Conservation (phyloP, 2,329 filamentous ascomycete species). For the Teratosphaeria destructans region DNA sequence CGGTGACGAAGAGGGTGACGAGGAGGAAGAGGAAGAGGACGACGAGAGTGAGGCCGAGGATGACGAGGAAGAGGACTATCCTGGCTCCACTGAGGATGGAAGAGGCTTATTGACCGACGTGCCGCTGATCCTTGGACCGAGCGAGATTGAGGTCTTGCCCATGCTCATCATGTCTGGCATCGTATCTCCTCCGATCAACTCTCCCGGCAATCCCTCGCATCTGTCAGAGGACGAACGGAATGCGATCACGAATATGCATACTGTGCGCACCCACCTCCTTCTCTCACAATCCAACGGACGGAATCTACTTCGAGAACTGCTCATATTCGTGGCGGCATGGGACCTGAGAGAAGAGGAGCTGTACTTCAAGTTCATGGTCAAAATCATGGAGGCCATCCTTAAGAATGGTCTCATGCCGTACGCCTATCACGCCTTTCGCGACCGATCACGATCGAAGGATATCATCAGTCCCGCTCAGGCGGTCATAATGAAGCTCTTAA, state of each 20-base stretch:
- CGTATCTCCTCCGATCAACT: constrained; percentile 62
- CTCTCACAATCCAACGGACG: constrained; percentile 82
- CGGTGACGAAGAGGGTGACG: constrained; percentile 10
- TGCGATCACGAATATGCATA: constrained; percentile 67
- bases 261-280: constrained; percentile 79
- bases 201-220: constrained; percentile 32
- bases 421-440: constrained; percentile 81
- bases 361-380: constrained; percentile 92
- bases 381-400: constrained; percentile 88
- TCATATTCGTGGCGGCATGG: constrained; percentile 96
- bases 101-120: constrained; percentile 86
- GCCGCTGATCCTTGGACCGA: constrained; percentile 84
- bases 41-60: constrained; percentile 54
- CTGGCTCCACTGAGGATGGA: constrained; percentile 50
- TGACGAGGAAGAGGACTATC: constrained; percentile 67
- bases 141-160: constrained; percentile 88
- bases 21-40: constrained; percentile 13
- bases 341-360: constrained; percentile 86
- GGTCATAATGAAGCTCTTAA: constrained; percentile 81
- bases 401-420: constrained; percentile 83
- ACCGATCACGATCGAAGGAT: constrained; percentile 63
- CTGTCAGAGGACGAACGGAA: constrained; percentile 41
- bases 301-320: constrained; percentile 76
- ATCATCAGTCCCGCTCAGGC: constrained; percentile 94
- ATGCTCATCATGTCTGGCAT: constrained; percentile 98